Conservation (phyloP, 257 asterid species). For the Nicotiana undulata region DNA sequence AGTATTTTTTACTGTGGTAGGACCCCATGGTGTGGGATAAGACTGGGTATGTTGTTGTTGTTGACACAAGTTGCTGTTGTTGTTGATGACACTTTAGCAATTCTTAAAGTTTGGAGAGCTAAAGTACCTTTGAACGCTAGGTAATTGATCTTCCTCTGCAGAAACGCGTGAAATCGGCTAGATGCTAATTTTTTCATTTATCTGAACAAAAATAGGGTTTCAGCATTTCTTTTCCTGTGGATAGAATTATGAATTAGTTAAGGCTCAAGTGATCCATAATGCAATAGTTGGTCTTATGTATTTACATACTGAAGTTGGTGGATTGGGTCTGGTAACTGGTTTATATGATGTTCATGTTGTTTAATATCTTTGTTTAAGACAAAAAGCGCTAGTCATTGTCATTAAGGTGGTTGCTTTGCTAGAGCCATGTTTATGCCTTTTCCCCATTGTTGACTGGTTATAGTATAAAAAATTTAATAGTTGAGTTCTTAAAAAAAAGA, state of each 20-base stretch:
- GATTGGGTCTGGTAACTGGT: not conserved
- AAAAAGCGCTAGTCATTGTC: not conserved
- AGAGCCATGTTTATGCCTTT: not conserved
- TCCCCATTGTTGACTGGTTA: not conserved
- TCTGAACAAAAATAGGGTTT: not conserved
- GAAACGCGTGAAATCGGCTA: not conserved
- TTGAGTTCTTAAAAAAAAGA: too few relatives aligned
- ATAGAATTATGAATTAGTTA: not conserved
- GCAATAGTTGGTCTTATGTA: not conserved
- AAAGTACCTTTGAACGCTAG: constrained; percentile 8
- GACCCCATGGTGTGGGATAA: not conserved
- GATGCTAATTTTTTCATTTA: not conserved
- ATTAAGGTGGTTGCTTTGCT: not conserved
- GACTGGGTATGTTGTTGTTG: too few relatives aligned
- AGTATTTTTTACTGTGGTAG: not conserved
- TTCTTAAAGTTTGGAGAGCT: constrained; percentile 15
- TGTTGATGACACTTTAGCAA: constrained; percentile 4
- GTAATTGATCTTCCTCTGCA: not conserved
- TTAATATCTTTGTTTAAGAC: not conserved
- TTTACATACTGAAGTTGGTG: not conserved
- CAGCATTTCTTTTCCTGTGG: not conserved
- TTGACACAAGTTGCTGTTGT: constrained; percentile 13
- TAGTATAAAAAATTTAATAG: not conserved
- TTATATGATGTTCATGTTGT: not conserved
- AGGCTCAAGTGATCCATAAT: not conserved